A percentile compares a stretch with the other conserved stretches of the same genome.
phyloP scores from a whole-genome alignment of 208 protist species.

The Trichomonas gallinae region DNA sequence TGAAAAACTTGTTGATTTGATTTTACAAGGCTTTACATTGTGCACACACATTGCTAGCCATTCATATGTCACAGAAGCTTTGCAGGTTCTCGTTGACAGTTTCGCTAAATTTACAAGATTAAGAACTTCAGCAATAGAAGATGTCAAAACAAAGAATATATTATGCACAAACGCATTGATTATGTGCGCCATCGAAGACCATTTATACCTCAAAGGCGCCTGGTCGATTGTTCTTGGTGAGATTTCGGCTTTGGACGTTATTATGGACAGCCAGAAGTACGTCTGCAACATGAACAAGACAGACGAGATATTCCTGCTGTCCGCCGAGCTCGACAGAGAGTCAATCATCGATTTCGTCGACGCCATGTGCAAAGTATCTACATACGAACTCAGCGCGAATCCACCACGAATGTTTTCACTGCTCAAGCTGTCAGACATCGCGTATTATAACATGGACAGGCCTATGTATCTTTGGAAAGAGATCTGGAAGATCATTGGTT shows the following conservation, averaged over 20 bases:
- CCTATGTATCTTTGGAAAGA: slow-evolving; percentile 18
- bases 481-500: background rate
- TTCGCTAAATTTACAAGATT: slow-evolving; percentile 15
- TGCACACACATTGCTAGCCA: slow-evolving; percentile 7
- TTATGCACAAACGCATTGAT: background rate
- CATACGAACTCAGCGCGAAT: background rate
- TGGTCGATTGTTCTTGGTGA: background rate
- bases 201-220: background rate
- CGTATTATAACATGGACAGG: background rate
- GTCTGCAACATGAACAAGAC: background rate
- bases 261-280: background rate
- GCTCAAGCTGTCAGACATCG: background rate
- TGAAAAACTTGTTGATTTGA: background rate
- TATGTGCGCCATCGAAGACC: background rate
- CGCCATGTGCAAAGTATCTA: background rate
- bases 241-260: background rate
- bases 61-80: background rate
- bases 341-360: background rate
- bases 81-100: background rate
- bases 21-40: background rate
- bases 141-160: background rate
- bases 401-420: background rate
- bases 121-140: background rate
- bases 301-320: background rate
- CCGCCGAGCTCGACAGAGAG: background rate